These are phyloP conservation scores for Acer campestre DNA, from an alignment of 345 rosid genomes.

Conservation along the genomic window DNA sequence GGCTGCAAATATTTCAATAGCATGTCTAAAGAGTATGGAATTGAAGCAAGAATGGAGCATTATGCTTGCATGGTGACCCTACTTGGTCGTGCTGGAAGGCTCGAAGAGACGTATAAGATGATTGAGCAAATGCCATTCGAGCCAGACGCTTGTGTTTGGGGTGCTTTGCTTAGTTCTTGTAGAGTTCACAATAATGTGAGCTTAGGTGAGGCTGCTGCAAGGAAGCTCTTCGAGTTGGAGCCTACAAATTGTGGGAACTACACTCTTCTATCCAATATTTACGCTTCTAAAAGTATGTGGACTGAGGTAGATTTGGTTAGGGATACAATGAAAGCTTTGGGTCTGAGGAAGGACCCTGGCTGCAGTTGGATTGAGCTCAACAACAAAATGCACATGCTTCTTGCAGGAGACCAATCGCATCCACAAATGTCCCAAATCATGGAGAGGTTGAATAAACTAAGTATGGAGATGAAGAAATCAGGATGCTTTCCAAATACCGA, in stretches of 20 bases:
- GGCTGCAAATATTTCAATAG: constrained; percentile 51
- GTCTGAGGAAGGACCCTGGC: constrained; percentile 42
- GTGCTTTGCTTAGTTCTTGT: constrained; percentile 80
- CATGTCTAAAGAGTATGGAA: constrained; percentile 55
- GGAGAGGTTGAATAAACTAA: constrained; percentile 16
- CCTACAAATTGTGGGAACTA: constrained; percentile 45
- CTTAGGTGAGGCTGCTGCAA: constrained; percentile 42
- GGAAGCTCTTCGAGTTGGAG: constrained; percentile 43
- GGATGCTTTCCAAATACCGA: constrained; percentile 7
- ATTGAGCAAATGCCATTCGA: constrained; percentile 61
- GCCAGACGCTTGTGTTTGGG: constrained; percentile 78
- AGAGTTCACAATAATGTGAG: constrained; percentile 36
- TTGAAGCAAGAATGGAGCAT: constrained; percentile 65
- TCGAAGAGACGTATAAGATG: constrained; percentile 63
- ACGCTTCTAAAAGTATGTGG: constrained; percentile 49
- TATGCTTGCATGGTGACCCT: constrained; percentile 82
- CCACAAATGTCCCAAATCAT: constrained; percentile 12
- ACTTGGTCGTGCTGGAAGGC: constrained; percentile 68
- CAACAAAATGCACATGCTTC: constrained; percentile 22
- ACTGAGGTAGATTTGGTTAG: constrained; percentile 32
- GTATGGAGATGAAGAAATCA: constrained; percentile 14
- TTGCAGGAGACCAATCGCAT: constrained; percentile 15
- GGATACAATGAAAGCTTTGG: constrained; percentile 36
- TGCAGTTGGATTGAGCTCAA: constrained; percentile 44
- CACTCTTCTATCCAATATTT: constrained; percentile 49